Conservation (phyloP, 257 asterid genomes). For the Ballota nigra region DNA sequence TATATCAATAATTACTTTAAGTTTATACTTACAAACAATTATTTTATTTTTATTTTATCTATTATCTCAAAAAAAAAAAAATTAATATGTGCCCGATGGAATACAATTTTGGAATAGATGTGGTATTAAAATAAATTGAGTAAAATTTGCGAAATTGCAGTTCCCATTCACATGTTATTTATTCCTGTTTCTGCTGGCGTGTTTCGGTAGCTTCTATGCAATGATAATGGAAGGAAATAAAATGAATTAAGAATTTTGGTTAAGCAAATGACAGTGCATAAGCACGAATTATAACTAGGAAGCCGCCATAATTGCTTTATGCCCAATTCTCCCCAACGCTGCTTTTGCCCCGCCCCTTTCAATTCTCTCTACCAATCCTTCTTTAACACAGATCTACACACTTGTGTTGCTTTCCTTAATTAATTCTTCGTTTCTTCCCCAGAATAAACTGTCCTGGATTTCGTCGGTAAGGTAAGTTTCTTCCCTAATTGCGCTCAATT, state of each 20-base stretch:
- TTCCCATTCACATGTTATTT: too few species aligned
- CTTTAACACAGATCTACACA: slow-evolving; percentile 21
- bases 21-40: too few species aligned
- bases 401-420: neutral
- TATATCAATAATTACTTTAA: too few species aligned
- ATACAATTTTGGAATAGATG: too few species aligned
- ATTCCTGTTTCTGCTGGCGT: neutral
- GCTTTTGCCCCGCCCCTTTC: slow-evolving; percentile 4
- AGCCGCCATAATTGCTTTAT: slow-evolving; percentile 30
- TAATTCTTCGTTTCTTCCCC: neutral
- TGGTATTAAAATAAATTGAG: too few species aligned
- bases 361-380: slow-evolving; percentile 10
- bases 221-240: slow-evolving; percentile 1
- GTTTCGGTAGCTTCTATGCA: neutral
- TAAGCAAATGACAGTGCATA: slow-evolving; percentile 8
- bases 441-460: slow-evolving; percentile 18
- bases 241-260: neutral
- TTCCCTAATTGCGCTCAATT: slow-evolving; percentile 3
- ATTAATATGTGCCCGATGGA: too few species aligned
- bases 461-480: slow-evolving; percentile 25
- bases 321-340: slow-evolving; percentile 19
- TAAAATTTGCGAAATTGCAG: too few species aligned
- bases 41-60: too few species aligned
- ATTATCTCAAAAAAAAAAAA: too few species aligned
- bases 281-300: neutral